Evolutionary conservation across 2,329 filamentous ascomycete species (phyloP).

Genomic region (Ophiocordyceps robertsii): DNA sequence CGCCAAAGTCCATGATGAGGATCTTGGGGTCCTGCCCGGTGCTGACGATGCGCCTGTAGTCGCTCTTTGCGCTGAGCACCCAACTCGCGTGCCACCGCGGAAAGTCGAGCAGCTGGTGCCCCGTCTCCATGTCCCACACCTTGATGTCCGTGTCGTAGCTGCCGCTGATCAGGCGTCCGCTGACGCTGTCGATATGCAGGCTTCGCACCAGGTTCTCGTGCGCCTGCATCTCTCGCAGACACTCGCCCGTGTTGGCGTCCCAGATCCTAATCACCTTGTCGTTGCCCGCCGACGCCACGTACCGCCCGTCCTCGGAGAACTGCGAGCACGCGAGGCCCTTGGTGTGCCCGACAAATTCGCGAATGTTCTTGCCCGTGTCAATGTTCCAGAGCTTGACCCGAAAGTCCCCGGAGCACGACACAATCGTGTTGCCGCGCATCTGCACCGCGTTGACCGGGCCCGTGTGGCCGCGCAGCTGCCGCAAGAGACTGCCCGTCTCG

Average conservation of each 20-base stretch:
- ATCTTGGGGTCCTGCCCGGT: constrained; percentile 91
- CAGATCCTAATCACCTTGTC: constrained; percentile 94
- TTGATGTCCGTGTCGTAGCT: constrained; percentile 95
- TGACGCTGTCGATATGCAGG: constrained; percentile 78
- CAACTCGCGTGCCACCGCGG: constrained; percentile 94
- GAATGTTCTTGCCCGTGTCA: constrained; percentile 73
- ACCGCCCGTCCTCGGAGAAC: constrained; percentile 88
- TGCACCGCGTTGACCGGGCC: constrained; percentile 96
- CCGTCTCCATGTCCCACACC: constrained; percentile 78
- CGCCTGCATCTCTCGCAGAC: constrained; percentile 66
- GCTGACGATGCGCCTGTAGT: constrained; percentile 87
- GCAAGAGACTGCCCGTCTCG: constrained; percentile 58
- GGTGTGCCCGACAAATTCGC: constrained; percentile 81
- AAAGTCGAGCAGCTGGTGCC: constrained; percentile 67
- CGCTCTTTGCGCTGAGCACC: constrained; percentile 91
- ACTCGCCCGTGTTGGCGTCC: constrained; percentile 80
- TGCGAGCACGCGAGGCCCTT: constrained; percentile 92
- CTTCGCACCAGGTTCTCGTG: constrained; percentile 81
- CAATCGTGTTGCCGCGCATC: constrained; percentile 81
- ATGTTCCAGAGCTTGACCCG: constrained; percentile 93
- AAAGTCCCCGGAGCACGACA: constrained; percentile 89
- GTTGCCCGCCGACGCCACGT: constrained; percentile 86
- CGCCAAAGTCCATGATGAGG: constrained; percentile 84
- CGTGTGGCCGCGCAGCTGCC: constrained; percentile 69
- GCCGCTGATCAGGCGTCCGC: constrained; percentile 75